phyloP scores from a whole-genome alignment of 139 green algal species.

The Tetradesmus obliquus region DNA sequence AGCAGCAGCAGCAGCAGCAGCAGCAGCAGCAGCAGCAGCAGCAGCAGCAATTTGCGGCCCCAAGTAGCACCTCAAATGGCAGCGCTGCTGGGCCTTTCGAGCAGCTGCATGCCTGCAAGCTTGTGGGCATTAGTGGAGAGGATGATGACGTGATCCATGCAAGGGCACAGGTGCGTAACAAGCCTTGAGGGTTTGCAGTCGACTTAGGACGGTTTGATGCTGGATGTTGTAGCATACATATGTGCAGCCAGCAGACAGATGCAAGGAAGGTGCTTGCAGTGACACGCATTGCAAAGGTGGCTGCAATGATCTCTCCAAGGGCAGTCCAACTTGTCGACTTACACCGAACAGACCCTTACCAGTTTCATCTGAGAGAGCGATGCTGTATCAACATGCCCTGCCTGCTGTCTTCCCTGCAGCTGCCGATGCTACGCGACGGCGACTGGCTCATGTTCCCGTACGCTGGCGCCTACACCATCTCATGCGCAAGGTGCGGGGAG shows the following conservation, averaged over 20 bases:
- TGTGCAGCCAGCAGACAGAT: too few species aligned
- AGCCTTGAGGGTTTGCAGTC: too few species aligned
- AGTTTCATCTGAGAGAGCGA: too few species aligned
- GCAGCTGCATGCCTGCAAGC: slow-evolving; percentile 39
- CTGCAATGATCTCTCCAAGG: too few species aligned
- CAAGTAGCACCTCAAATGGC: neutral
- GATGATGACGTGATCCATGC: slow-evolving; percentile 69
- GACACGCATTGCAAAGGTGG: too few species aligned
- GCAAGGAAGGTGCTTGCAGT: too few species aligned
- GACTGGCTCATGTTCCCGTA: slow-evolving; percentile 87
- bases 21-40: neutral
- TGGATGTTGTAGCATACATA: too few species aligned
- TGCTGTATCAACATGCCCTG: too few species aligned
- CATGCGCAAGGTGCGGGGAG: neutral
- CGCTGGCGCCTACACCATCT: slow-evolving; percentile 77
- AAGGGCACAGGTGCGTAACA: slow-evolving; percentile 24
- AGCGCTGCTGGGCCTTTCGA: neutral
- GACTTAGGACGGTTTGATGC: too few species aligned
- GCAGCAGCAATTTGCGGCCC: neutral
- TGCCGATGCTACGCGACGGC: slow-evolving; percentile 75
- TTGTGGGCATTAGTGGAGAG: slow-evolving; percentile 79
- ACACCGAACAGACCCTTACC: too few species aligned
- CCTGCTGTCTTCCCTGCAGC: neutral
- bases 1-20: neutral
- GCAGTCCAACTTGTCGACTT: too few species aligned